These are phyloP conservation scores for Eremothecium cymbalariae DNA, from an alignment of 1,139 yeast genomes.

Conservation along the genomic window DNA sequence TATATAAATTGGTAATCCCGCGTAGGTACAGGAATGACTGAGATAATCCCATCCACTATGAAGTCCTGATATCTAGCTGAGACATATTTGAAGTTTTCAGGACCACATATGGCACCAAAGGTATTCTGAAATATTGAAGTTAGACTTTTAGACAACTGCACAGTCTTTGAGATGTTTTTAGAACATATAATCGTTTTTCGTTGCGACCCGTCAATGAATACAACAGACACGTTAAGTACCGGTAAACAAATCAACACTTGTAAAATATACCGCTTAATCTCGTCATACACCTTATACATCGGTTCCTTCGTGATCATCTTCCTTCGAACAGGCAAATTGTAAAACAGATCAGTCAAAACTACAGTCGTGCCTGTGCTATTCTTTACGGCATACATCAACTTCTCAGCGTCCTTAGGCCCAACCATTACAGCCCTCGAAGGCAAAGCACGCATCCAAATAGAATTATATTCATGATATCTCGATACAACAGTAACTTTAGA, in stretches of 20 bases:
- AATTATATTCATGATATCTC: constrained; percentile 25
- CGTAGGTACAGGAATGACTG: constrained; percentile 31
- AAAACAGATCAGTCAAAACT: constrained; percentile 42
- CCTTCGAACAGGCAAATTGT: constrained; percentile 52
- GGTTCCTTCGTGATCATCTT: constrained; percentile 20
- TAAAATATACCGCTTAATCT: constrained; percentile 34
- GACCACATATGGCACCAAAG: constrained; percentile 17
- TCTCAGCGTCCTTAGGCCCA: neutral
- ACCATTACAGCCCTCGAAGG: constrained; percentile 12
- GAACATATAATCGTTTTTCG: constrained; percentile 8
- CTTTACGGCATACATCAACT: neutral
- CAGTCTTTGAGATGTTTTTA: constrained; percentile 2
- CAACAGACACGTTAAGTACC: constrained; percentile 24
- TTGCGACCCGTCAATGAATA: constrained; percentile 11
- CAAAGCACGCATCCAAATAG: constrained; percentile 21
- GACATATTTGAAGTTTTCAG: constrained; percentile 18
- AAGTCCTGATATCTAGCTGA: constrained; percentile 24
- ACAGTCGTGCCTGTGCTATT: constrained; percentile 44
- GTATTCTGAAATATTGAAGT: constrained; percentile 12
- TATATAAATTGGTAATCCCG: constrained; percentile 41
- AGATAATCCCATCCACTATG: constrained; percentile 30
- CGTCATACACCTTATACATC: constrained; percentile 26
- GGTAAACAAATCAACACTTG: constrained; percentile 33
- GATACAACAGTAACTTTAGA: constrained; percentile 36
- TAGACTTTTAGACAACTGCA: constrained; percentile 10